phyloP scores from a whole-genome alignment of 1,139 yeast genomes.

The Protomyces pachydermus region DNA sequence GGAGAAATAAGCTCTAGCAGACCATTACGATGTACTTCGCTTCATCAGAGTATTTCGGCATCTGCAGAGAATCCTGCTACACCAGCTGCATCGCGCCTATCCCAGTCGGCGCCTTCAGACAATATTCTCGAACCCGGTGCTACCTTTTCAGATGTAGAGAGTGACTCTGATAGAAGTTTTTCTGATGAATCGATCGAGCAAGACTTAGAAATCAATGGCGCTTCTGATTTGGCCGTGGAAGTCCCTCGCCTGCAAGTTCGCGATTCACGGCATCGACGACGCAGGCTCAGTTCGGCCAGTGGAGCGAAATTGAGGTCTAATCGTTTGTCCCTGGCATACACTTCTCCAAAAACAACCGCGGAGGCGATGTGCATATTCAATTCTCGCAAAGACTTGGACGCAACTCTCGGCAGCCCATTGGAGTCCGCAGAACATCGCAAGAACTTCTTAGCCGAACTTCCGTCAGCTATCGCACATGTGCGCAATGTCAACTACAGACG shows the following conservation, averaged over 20 bases:
- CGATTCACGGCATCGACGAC: background rate
- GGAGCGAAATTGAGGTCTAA: background rate
- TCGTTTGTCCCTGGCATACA: conserved; percentile 6
- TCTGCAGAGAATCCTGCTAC: conserved; percentile 1
- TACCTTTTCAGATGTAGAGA: conserved; percentile 1
- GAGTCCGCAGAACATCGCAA: conserved; percentile 9
- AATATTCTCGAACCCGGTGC: background rate
- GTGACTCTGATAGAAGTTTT: background rate
- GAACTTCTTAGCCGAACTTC: conserved; percentile 17
- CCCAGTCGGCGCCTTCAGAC: conserved; percentile 4
- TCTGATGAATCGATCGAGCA: background rate
- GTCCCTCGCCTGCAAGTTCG: background rate
- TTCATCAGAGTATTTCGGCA: conserved; percentile 10
- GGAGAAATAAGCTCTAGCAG: background rate
- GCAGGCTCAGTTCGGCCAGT: conserved; percentile 1
- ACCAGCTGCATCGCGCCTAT: background rate
- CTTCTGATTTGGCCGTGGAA: background rate
- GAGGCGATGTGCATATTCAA: conserved; percentile 10
- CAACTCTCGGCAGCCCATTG: background rate
- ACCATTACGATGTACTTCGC: conserved; percentile 21
- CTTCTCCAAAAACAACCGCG: conserved; percentile 22
- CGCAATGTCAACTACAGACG: conserved; percentile 20
- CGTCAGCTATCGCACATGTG: conserved; percentile 21
- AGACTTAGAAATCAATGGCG: background rate
- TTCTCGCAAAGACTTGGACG: background rate